Evolutionary conservation across 1,284 basidiomycete genomes (phyloP).

Genomic region (Puccinia coronata): DNA sequence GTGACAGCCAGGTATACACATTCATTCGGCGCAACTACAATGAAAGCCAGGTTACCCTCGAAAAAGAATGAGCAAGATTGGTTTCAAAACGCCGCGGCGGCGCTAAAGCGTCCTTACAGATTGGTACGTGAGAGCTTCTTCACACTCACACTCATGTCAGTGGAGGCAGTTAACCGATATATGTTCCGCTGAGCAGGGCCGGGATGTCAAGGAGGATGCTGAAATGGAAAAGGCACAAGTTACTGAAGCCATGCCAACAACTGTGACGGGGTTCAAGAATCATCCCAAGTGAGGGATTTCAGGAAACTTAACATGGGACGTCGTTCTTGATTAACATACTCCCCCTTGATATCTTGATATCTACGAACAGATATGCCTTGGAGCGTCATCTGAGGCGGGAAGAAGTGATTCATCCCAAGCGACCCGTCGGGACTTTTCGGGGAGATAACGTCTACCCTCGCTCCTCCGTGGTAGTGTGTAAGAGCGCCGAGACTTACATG

Average conservation of each 20-base stretch:
- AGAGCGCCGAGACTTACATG: conserved; percentile 94
- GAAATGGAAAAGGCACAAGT: conserved; percentile 77
- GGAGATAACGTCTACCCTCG: conserved; percentile 92
- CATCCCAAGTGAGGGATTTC: conserved; percentile 68
- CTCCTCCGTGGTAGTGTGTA: conserved; percentile 76
- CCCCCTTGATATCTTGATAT: background rate
- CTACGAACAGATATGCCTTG: conserved; percentile 68
- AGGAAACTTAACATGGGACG: background rate
- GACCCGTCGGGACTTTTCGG: conserved; percentile 83
- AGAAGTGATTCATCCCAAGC: conserved; percentile 79
- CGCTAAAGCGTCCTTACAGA: conserved; percentile 73
- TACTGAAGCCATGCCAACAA: conserved; percentile 91
- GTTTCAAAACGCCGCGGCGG: conserved; percentile 62
- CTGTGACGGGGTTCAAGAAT: conserved; percentile 88
- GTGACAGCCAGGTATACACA: conserved; percentile 41
- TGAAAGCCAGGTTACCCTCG: conserved; percentile 52
- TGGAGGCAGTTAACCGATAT: background rate
- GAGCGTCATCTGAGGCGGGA: conserved; percentile 83
- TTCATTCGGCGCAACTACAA: conserved; percentile 71
- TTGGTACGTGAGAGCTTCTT: conserved; percentile 65
- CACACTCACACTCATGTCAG: background rate
- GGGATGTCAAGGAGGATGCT: conserved; percentile 92
- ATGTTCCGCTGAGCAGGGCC: conserved; percentile 63
- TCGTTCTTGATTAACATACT: too few species aligned
- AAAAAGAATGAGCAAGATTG: conserved; percentile 52